These are phyloP conservation scores for Epithele typhae DNA, from an alignment of 768 basidiomycete genomes.

Conservation along the genomic window DNA sequence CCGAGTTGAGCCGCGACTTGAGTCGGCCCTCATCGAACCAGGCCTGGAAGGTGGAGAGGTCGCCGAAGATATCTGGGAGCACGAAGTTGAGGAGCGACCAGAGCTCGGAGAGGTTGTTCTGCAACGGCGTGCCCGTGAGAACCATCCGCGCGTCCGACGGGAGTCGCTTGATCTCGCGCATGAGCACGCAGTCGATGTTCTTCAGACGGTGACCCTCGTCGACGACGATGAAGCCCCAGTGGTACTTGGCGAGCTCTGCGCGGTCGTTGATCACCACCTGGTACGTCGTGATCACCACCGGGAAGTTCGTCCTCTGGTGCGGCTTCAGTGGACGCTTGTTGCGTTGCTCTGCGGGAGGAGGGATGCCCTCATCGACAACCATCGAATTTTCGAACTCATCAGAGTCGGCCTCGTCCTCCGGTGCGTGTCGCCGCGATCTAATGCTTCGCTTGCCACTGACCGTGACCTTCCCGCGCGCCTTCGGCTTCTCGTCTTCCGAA, in stretches of 20 bases:
- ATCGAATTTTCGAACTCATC: slow-evolving; percentile 13
- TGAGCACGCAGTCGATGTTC: slow-evolving; percentile 88
- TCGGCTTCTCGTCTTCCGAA: slow-evolving; percentile 5
- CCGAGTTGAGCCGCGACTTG: slow-evolving; percentile 49
- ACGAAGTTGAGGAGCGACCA: slow-evolving; percentile 97
- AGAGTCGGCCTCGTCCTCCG: slow-evolving; percentile 6
- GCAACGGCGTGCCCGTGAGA: slow-evolving; percentile 89
- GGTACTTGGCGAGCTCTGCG: slow-evolving; percentile 55
- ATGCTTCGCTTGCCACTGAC: not conserved
- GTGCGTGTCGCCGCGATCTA: not conserved
- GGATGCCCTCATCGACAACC: slow-evolving; percentile 5
- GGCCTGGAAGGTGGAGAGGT: slow-evolving; percentile 85
- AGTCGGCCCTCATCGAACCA: slow-evolving; percentile 80
- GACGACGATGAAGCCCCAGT: slow-evolving; percentile 92
- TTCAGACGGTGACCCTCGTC: slow-evolving; percentile 95
- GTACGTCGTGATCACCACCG: slow-evolving; percentile 87
- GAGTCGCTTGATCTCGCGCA: slow-evolving; percentile 87
- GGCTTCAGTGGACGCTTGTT: slow-evolving; percentile 19
- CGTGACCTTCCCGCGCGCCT: not conserved
- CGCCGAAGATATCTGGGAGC: slow-evolving; percentile 88
- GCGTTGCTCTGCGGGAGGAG: slow-evolving; percentile 2
- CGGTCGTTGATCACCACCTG: slow-evolving; percentile 90
- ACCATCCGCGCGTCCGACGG: slow-evolving; percentile 84
- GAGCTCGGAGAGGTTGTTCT: slow-evolving; percentile 95
- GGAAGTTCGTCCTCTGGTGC: slow-evolving; percentile 46